Evolutionary conservation across 2,329 filamentous ascomycete genomes (phyloP).

Genomic region (Calonectria pseudoturangicola): DNA sequence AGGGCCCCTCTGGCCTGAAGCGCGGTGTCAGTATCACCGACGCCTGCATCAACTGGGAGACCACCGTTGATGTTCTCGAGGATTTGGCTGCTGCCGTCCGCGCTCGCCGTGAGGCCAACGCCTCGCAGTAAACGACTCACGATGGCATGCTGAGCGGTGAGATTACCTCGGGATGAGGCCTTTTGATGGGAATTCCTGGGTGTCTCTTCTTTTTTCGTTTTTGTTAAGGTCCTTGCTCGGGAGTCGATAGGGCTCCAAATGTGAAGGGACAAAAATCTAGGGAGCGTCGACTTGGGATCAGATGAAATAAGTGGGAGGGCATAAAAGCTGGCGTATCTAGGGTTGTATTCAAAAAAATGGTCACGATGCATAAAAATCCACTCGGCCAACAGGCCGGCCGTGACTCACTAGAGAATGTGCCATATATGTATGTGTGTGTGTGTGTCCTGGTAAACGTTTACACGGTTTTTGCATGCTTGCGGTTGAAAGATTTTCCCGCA

Average conservation of each 20-base stretch:
- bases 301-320: constrained; percentile 44
- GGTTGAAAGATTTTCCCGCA: constrained; percentile 33
- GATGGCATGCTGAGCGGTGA: constrained; percentile 52
- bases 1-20: constrained; percentile 86
- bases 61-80: constrained; percentile 87
- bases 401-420: constrained; percentile 28
- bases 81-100: constrained; percentile 90
- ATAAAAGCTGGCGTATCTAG: constrained; percentile 53
- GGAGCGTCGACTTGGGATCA: constrained; percentile 52
- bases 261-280: constrained; percentile 35
- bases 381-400: constrained; percentile 37
- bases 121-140: constrained; percentile 55
- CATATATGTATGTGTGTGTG: constrained; percentile 32
- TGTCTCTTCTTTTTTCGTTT: constrained; percentile 38
- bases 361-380: constrained; percentile 47
- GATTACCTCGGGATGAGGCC: constrained; percentile 7
- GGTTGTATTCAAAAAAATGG: constrained; percentile 52
- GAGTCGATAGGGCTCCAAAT: constrained; percentile 29
- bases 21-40: constrained; percentile 97
- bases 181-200: constrained; percentile 19
- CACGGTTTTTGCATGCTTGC: constrained; percentile 24
- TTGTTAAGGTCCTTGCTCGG: constrained; percentile 26
- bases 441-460: constrained; percentile 36
- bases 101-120: constrained; percentile 77
- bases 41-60: constrained; percentile 96